Evolutionary conservation across 2,329 filamentous ascomycete genomes (phyloP), one percentile per base, ranked within the genome.

Genomic region (Thelonectria olida): DNA sequence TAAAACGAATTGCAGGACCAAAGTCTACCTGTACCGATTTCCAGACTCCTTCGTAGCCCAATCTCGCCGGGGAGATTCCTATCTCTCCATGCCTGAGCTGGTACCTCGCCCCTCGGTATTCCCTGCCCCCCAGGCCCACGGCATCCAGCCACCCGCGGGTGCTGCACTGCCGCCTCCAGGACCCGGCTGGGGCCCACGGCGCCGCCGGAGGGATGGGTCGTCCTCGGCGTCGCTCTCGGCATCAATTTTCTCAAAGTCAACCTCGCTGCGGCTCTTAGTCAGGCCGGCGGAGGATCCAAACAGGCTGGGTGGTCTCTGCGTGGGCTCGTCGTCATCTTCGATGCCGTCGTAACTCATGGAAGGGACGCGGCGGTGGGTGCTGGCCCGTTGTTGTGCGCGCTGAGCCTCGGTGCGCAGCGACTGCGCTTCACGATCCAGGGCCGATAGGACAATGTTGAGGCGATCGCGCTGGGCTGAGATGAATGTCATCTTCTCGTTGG

Each of bases 221-320:
- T 86, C 85, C 72, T 87, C 88, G 23, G 80, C 80, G 9, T 84
- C 84, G 71, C 88, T 90, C 73, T 94, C 91, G 31, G 89, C 88
- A 64, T 96, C 91, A 67, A 96, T 92, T 75, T 92, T 92, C 73
- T 97, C 93, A 73, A 97, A 97, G 69, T 97, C 95, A 19, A 86
- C 87, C 74, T 97, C 93, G 75, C 92, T 96, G 65, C 89, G 88
- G 73, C 92, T 95, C 80, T 95, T 95, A 70, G 87, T 90, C 70
- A 97, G 79, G 3, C 82, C 87, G 63, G 76, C 75, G 66, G 31
- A 8, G 6, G 28, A 34, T 4, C 81, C 83, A 47, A 82, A 75
- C n/a, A 83, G 81, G 75, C 81, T 81, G 61, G 80, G 75, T 27
- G 79, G 80, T 52, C 83, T 78, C 63, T 82, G 76, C 3, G 75